Evolutionary conservation across 331 rosid species (phyloP), one percentile per base, ranked within the genome.

Genomic region (Pyrus hybrid): DNA sequence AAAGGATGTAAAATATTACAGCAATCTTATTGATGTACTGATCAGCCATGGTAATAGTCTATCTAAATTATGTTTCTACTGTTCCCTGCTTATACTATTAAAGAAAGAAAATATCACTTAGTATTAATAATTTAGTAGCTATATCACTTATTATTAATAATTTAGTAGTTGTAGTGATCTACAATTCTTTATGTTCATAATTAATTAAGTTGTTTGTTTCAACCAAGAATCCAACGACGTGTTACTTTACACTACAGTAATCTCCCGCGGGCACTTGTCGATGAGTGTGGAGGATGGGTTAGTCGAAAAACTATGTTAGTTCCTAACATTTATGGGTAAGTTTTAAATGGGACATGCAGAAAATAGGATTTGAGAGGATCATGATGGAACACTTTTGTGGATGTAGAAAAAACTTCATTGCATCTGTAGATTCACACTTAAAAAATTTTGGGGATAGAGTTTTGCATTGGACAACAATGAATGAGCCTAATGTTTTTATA

Each of bases 281-380:
- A 85, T 32, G 89, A 87, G 22, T 87, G 87, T n/a, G 88, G 83
- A 73, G 93, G 88, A 68, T 87, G 90, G 91, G n/a, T 83, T 74
- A 82, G 81, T 62, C 80, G 67, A 49, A 83, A 75, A 47, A 33
- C 80, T 28, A 72, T 87, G 91, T 87, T 83, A 25, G 91, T 77
- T 71, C 57, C 18, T 70, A n/a, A 26, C 61, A 71, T 76, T 16
- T 68, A 18, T 70, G 13, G 13, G 74, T 70, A 1, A 53, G 10
- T 18, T 35, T 13, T 7, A 33, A 33, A 33, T 33, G 37, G 10
- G 37, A 33, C 37, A 7, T 33, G 37, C 37, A 33, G 10, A 33
- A 7, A 33, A 33, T 7, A 1, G 37, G 37, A 33, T 33, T 33
- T 7, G 10, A 7, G 37, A 60, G 7, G 64, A 61, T 30, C 18